Percentiles rank a stretch among this genome's conserved stretches.
phyloP scores from a whole-genome alignment of 2,329 filamentous ascomycete species.

The Colletotrichum simmondsii region DNA sequence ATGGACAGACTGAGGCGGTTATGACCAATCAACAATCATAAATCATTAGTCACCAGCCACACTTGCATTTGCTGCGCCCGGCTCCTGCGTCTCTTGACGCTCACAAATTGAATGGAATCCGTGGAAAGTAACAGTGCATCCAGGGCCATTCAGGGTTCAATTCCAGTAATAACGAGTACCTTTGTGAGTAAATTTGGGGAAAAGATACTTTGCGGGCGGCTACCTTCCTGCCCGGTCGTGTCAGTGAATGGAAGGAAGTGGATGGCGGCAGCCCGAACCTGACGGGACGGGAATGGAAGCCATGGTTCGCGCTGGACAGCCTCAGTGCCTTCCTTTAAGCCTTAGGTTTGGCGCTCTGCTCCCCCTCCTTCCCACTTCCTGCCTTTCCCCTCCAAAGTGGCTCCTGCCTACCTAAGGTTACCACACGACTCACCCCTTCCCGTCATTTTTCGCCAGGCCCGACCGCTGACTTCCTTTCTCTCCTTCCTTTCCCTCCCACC shows the following conservation, averaged over 20 bases:
- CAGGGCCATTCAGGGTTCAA: not conserved
- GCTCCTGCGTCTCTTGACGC: not conserved
- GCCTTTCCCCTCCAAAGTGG: not conserved
- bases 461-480: slow-evolving; percentile 28
- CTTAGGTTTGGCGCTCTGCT: slow-evolving; percentile 6
- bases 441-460: slow-evolving; percentile 42
- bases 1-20: not conserved
- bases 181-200: not conserved
- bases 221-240: not conserved
- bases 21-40: not conserved
- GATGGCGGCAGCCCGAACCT: not conserved
- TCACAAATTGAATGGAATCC: not conserved
- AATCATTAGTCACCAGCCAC: not conserved
- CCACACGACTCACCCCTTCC: slow-evolving; percentile 28
- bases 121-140: not conserved
- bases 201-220: not conserved
- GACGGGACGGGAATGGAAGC: not conserved
- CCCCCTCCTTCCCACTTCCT: not conserved
- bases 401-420: not conserved
- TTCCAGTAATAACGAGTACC: not conserved
- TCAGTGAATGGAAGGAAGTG: not conserved
- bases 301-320: not conserved
- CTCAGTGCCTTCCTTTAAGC: not conserved
- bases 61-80: not conserved
- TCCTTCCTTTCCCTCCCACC: slow-evolving; percentile 36